Evolutionary conservation across 139 green algal species (phyloP).

Genomic region (Coelastrella sp.): DNA sequence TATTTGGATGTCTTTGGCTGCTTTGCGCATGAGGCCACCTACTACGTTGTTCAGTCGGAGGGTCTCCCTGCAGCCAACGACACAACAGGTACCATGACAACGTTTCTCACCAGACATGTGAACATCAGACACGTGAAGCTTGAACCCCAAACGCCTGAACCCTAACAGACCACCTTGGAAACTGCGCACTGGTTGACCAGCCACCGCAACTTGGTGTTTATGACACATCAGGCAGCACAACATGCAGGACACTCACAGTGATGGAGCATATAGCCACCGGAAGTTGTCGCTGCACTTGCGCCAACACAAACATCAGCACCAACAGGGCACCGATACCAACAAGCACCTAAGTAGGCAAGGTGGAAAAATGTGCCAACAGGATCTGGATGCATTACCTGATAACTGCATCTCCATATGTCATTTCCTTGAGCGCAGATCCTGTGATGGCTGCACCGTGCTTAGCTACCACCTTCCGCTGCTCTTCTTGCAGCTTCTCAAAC

Average conservation of each 20-base stretch:
- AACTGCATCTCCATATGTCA: conserved; percentile 44
- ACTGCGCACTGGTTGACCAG: no score
- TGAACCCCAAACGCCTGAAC: not conserved
- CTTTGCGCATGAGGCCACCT: not conserved
- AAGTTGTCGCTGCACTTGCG: no score
- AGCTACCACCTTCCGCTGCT: conserved; percentile 26
- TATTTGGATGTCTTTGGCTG: conserved; percentile 35
- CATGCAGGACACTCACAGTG: no score
- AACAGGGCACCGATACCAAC: no score
- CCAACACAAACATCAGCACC: no score
- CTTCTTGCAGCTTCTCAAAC: conserved; percentile 6
- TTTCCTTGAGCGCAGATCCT: conserved; percentile 8
- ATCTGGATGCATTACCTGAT: conserved; percentile 26
- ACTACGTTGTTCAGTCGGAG: conserved; percentile 33
- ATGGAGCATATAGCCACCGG: no score
- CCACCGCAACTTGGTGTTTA: no score
- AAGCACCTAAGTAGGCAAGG: no score
- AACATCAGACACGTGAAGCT: not conserved
- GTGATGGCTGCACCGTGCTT: conserved; percentile 24
- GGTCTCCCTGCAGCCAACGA: conserved; percentile 28
- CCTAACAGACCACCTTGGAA: no score
- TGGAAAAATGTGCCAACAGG: no score
- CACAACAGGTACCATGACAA: not conserved
- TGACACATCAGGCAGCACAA: no score
- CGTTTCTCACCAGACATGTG: no score